phyloP scores from a whole-genome alignment of 192 early-diverging fungal species.

The Coemansia sp. region DNA sequence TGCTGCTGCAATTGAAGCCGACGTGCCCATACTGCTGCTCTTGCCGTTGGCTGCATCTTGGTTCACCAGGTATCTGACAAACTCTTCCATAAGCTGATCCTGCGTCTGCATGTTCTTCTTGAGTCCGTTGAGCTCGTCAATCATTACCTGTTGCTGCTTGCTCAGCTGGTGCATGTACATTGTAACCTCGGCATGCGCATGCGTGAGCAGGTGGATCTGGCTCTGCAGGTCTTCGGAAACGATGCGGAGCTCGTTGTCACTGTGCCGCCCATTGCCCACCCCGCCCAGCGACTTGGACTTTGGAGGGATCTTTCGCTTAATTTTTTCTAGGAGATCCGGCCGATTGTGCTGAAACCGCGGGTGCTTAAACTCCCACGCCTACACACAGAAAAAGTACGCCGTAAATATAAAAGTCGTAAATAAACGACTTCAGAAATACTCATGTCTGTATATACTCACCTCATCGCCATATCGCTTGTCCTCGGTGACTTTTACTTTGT shows the following conservation, averaged over 20 bases:
- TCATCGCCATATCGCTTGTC: conserved; percentile 55
- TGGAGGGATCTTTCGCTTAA: conserved; percentile 67
- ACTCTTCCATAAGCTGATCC: conserved; percentile 56
- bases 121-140: conserved; percentile 53
- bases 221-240: conserved; percentile 51
- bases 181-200: conserved; percentile 54
- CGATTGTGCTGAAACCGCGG: conserved; percentile 77
- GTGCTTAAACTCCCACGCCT: conserved; percentile 90
- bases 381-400: conserved; percentile 11
- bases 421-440: background rate
- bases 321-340: conserved; percentile 64
- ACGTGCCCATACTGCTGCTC: conserved; percentile 25
- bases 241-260: conserved; percentile 42
- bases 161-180: conserved; percentile 57
- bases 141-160: conserved; percentile 54
- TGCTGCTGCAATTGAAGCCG: conserved; percentile 22
- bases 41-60: conserved; percentile 42
- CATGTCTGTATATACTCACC: conserved; percentile 20
- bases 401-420: background rate
- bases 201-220: conserved; percentile 53
- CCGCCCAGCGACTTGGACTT: conserved; percentile 52
- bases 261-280: conserved; percentile 34
- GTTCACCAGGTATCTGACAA: conserved; percentile 54
- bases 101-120: conserved; percentile 58
- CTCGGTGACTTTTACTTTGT: conserved; percentile 64